Percentiles rank a stretch among this genome's conserved stretches.
These are phyloP conservation scores for Plasmodium falciparum DNA, from an alignment of 169 alveolate genomes.

Conservation along the genomic window DNA sequence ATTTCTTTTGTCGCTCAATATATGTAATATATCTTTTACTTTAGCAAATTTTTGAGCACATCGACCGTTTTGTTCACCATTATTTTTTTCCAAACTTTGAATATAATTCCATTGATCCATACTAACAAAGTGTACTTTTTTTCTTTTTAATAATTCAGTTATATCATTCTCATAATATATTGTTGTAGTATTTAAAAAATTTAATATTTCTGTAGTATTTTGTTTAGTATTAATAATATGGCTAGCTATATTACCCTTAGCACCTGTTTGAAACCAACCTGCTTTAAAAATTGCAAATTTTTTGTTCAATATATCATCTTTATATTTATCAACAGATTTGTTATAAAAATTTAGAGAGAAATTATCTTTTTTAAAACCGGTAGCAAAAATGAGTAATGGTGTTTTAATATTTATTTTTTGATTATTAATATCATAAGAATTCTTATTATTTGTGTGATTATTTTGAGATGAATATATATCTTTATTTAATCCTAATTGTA, in stretches of 20 bases:
- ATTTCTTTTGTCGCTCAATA: conserved; percentile 7
- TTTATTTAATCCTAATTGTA: conserved; percentile 48
- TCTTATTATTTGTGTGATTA: not conserved
- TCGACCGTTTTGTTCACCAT: conserved; percentile 12
- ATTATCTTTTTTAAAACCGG: conserved; percentile 59
- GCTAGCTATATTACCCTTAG: conserved; percentile 72
- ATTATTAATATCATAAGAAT: too few relatives aligned
- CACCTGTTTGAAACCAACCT: conserved; percentile 64
- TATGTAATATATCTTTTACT: conserved; percentile 13
- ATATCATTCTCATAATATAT: conserved; percentile 49
- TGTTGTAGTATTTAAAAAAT: conserved; percentile 38
- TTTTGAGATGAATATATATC: conserved; percentile 2
- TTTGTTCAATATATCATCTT: conserved; percentile 22
- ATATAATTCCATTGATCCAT: conserved; percentile 63
- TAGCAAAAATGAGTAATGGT: conserved; percentile 57
- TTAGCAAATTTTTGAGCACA: conserved; percentile 26
- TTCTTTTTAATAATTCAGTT: conserved; percentile 21
- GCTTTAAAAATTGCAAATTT: conserved; percentile 52
- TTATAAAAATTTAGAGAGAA: conserved; percentile 50
- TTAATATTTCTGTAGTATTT: conserved; percentile 10
- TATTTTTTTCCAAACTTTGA: conserved; percentile 20
- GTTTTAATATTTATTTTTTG: conserved; percentile 17
- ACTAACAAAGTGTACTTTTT: conserved; percentile 24
- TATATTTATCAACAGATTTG: conserved; percentile 31
- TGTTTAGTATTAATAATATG: conserved; percentile 41